phyloP scores from a whole-genome alignment of 257 asterid species.

The Nicotiana tabacum region DNA sequence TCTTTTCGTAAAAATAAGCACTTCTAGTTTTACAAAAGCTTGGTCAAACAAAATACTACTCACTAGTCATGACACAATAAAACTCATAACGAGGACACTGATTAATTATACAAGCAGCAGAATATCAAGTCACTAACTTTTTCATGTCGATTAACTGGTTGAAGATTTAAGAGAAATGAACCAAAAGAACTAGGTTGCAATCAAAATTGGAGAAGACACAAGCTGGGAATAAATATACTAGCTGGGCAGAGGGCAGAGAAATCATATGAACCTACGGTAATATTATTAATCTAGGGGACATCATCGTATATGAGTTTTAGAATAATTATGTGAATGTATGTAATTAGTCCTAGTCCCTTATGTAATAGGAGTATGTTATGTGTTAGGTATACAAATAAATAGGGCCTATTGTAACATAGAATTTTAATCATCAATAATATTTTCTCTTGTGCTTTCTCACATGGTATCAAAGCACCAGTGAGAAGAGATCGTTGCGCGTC shows the following conservation, averaged over 20 bases:
- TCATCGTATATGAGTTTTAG: background rate
- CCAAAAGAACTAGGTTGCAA: background rate
- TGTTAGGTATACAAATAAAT: too few species aligned
- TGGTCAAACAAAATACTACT: too few species aligned
- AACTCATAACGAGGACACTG: background rate
- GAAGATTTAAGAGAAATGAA: background rate
- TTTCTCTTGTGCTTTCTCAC: too few species aligned
- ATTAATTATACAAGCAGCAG: background rate
- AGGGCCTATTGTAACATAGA: too few species aligned
- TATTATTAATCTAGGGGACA: background rate
- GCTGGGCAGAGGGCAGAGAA: background rate
- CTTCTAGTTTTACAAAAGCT: background rate
- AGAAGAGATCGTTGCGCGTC: too few species aligned
- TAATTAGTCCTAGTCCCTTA: too few species aligned
- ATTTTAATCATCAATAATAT: too few species aligned
- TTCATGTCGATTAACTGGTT: background rate
- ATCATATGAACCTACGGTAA: background rate
- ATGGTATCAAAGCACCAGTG: too few species aligned
- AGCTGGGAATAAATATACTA: background rate
- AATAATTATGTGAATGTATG: too few species aligned
- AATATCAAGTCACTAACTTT: background rate
- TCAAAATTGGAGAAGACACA: background rate
- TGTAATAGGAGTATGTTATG: too few species aligned
- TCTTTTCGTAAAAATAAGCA: background rate
- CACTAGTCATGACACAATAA: background rate